Conservation (phyloP, 1,284 basidiomycete species). For the Pyrrhoderma noxium region DNA sequence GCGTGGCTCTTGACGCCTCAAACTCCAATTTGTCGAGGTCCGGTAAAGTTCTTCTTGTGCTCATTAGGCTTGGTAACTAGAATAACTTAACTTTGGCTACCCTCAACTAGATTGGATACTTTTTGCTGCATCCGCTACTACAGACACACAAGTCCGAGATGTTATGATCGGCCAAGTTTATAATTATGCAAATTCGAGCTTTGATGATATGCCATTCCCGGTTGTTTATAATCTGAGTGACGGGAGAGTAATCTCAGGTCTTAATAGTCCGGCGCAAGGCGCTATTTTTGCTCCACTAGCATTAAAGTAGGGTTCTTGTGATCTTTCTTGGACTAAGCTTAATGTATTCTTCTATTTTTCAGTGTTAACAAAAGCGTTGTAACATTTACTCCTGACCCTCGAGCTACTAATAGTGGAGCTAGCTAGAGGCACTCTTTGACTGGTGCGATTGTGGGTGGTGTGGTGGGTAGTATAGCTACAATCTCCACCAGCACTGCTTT, state of each 20-base stretch:
- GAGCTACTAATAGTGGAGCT: too few relatives aligned
- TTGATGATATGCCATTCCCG: constrained; percentile 23
- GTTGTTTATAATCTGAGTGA: constrained; percentile 25
- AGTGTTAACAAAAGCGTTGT: too few relatives aligned
- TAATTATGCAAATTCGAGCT: constrained; percentile 22
- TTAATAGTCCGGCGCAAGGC: constrained; percentile 28
- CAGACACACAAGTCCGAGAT: constrained; percentile 25
- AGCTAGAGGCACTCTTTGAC: too few relatives aligned
- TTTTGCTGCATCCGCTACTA: constrained; percentile 31
- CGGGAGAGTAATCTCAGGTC: constrained; percentile 19
- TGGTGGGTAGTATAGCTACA: too few relatives aligned
- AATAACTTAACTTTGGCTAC: too few relatives aligned
- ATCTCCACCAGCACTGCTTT: too few relatives aligned
- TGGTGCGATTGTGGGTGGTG: too few relatives aligned
- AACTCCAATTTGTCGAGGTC: constrained; percentile 19
- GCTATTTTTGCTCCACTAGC: constrained; percentile 24
- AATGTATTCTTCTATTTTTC: too few relatives aligned
- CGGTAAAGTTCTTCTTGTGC: constrained; percentile 20
- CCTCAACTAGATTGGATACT: constrained; percentile 34
- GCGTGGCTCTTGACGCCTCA: constrained; percentile 24
- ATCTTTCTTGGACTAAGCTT: too few relatives aligned
- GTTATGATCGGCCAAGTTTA: constrained; percentile 29
- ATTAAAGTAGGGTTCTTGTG: background rate
- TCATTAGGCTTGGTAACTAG: too few relatives aligned
- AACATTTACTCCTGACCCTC: too few relatives aligned